These are phyloP conservation scores for Peltaster fructicola DNA, from an alignment of 2,329 filamentous ascomycete genomes.

Conservation along the genomic window DNA sequence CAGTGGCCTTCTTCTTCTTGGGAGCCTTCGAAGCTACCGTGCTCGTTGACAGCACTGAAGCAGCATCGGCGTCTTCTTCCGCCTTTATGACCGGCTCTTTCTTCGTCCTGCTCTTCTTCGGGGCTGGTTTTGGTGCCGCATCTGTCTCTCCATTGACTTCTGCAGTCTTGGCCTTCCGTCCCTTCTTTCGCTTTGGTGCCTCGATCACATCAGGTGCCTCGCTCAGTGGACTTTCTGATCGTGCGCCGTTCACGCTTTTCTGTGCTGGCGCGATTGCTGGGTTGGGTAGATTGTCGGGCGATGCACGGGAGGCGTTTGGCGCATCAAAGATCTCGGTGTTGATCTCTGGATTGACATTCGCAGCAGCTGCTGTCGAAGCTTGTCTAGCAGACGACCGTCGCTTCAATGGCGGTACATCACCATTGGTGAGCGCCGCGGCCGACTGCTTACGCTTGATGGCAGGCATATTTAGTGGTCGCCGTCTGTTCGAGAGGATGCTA, in stretches of 20 bases:
- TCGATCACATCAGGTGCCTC: slow-evolving; percentile 19
- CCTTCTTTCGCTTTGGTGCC: slow-evolving; percentile 11
- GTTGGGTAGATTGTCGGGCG: slow-evolving; percentile 24
- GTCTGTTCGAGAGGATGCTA: too few relatives aligned
- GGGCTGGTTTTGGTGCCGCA: slow-evolving; percentile 4
- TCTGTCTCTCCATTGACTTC: slow-evolving; percentile 7
- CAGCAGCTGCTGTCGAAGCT: slow-evolving; percentile 5
- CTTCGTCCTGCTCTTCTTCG: slow-evolving; percentile 5
- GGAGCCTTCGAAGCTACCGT: slow-evolving; percentile 9
- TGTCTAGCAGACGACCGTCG: slow-evolving; percentile 7
- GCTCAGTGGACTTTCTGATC: slow-evolving; percentile 18
- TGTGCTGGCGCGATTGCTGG: slow-evolving; percentile 13
- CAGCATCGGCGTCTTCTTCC: slow-evolving; percentile 4
- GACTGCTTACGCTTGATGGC: slow-evolving; percentile 13
- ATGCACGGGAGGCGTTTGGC: slow-evolving; percentile 24
- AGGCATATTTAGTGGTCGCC: slow-evolving; percentile 10
- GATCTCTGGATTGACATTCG: slow-evolving; percentile 12
- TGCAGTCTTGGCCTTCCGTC: slow-evolving; percentile 8
- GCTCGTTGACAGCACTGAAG: slow-evolving; percentile 4
- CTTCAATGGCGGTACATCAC: slow-evolving; percentile 7
- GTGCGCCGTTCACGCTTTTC: slow-evolving; percentile 7
- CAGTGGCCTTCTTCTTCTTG: slow-evolving; percentile 10
- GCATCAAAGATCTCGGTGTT: slow-evolving; percentile 27
- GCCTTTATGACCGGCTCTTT: slow-evolving; percentile 6
- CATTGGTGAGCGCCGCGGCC: slow-evolving; percentile 5